Percentiles rank a stretch among this genome's conserved stretches.
phyloP scores from a whole-genome alignment of 148 eudicot genomes.

The Silene latifolia region DNA sequence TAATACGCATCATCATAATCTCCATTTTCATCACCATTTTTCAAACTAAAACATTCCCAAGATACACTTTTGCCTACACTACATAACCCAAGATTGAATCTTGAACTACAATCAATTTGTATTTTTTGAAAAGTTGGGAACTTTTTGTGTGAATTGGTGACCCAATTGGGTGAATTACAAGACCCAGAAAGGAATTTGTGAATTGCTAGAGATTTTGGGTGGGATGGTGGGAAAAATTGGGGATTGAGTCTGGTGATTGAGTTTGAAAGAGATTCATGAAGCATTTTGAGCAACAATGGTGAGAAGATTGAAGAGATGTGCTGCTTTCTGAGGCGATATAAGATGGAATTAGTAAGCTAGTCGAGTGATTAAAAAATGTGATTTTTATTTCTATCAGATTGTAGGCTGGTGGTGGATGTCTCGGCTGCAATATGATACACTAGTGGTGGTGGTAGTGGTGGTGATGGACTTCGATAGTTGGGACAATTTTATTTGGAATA shows the following conservation, averaged over 20 bases:
- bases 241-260: background rate
- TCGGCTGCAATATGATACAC: no score
- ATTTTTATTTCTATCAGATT: no score
- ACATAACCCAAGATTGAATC: background rate
- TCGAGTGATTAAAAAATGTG: no score
- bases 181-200: background rate
- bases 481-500: no score
- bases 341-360: no score
- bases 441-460: no score
- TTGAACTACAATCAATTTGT: background rate
- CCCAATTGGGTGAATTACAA: background rate
- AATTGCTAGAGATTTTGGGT: background rate
- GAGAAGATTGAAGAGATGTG: no score
- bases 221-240: background rate
- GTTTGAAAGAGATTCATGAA: background rate
- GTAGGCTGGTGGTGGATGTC: no score
- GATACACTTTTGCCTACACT: background rate
- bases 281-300: background rate
- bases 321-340: no score
- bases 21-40: slow-evolving; percentile 17
- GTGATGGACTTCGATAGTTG: no score
- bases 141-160: background rate
- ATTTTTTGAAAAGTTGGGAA: background rate
- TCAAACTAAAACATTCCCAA: slow-evolving; percentile 15
- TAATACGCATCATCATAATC: slow-evolving; percentile 57